Conservation (phyloP, 495 filamentous ascomycete species). For the Ascobolus immersus region DNA sequence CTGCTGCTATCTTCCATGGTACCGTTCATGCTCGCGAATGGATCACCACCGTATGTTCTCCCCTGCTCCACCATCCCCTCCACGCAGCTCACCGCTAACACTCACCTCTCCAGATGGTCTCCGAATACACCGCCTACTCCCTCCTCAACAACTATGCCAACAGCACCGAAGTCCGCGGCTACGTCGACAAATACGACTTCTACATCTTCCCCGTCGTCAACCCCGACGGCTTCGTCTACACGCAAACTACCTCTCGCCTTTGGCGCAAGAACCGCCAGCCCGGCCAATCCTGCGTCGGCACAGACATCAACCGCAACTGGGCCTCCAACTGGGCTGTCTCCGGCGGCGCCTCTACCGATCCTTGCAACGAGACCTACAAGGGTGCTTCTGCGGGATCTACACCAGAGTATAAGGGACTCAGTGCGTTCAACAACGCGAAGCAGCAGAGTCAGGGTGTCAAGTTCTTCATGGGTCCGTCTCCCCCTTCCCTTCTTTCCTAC, state of each 20-base stretch:
- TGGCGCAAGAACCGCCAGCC: conserved; percentile 40
- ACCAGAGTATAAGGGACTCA: conserved; percentile 25
- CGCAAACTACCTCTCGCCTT: conserved; percentile 30
- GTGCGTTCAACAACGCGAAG: conserved; percentile 18
- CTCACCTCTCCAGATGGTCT: conserved; percentile 1
- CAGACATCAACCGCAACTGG: conserved; percentile 43
- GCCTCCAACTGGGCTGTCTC: conserved; percentile 25
- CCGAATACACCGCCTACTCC: conserved; percentile 30
- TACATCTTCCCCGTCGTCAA: conserved; percentile 38
- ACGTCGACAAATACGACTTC: conserved; percentile 35
- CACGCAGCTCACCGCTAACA: background rate
- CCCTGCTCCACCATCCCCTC: background rate
- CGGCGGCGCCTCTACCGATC: conserved; percentile 27
- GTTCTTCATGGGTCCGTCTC: conserved; percentile 32
- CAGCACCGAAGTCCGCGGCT: conserved; percentile 19
- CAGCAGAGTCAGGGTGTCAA: conserved; percentile 24
- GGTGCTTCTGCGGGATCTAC: conserved; percentile 23
- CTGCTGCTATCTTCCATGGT: conserved; percentile 32
- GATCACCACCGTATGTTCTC: conserved; percentile 23
- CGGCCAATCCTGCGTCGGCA: conserved; percentile 22
- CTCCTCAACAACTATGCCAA: conserved; percentile 24
- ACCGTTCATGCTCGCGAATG: conserved; percentile 41
- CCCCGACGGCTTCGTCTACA: conserved; percentile 39
- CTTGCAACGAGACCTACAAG: conserved; percentile 29
- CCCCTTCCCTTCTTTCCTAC: no score